Conservation (phyloP, 2,329 filamentous ascomycete species). For the Nigrospora osmanthi region DNA sequence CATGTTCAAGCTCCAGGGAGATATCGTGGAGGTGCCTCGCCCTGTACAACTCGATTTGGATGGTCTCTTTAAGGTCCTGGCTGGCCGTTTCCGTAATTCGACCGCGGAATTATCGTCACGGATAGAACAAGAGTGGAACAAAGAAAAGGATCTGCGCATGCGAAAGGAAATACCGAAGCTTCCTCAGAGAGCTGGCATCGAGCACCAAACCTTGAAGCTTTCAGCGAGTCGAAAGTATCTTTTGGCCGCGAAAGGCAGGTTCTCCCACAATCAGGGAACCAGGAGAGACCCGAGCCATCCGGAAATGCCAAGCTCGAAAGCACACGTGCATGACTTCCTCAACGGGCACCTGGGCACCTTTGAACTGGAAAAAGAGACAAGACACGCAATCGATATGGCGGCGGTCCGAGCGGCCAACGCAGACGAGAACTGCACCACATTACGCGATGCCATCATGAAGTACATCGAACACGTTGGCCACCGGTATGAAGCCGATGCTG, state of each 20-base stretch:
- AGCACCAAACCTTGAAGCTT: conserved; percentile 25
- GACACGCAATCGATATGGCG: no score
- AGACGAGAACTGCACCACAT: no score
- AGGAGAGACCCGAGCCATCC: no score
- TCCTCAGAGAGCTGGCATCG: conserved; percentile 21
- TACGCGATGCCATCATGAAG: conserved; percentile 15
- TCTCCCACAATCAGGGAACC: no score
- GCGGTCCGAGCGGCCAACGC: no score
- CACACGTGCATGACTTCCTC: background rate
- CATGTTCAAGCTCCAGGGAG: conserved; percentile 46
- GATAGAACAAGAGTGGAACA: conserved; percentile 26
- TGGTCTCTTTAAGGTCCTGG: conserved; percentile 18
- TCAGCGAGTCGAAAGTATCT: conserved; percentile 28
- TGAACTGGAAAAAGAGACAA: conserved; percentile 5
- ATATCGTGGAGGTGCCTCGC: conserved; percentile 15
- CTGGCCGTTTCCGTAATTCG: conserved; percentile 14
- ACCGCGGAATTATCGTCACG: conserved; percentile 16
- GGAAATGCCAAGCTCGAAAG: no score
- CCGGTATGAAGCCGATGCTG: conserved; percentile 33
- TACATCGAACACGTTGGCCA: conserved; percentile 25
- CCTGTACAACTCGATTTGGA: conserved; percentile 11
- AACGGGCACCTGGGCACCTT: conserved; percentile 3
- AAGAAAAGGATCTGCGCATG: conserved; percentile 23
- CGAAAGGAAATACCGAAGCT: conserved; percentile 32
- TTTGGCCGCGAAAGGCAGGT: no score